These are phyloP conservation scores for Leishmania turanica DNA, from an alignment of 208 protist genomes.

Conservation along the genomic window DNA sequence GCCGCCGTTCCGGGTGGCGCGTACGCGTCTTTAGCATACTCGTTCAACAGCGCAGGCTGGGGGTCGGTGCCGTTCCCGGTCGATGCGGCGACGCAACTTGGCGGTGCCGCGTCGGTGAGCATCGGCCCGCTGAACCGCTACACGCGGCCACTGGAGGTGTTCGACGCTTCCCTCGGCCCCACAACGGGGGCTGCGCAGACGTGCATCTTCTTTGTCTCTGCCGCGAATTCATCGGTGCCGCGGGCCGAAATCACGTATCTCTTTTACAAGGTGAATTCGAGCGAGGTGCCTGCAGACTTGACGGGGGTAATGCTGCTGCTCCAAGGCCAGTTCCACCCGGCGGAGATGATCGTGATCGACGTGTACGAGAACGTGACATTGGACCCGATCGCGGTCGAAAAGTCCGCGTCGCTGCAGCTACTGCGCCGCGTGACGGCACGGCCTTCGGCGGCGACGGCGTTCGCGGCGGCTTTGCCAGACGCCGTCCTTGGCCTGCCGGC, in stretches of 20 bases:
- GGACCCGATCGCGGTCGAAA: neutral
- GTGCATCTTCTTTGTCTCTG: slow-evolving; percentile 62
- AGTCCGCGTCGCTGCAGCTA: slow-evolving; percentile 6
- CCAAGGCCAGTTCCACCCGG: slow-evolving; percentile 28
- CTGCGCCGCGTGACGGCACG: slow-evolving; percentile 24
- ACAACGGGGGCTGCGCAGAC: slow-evolving; percentile 25
- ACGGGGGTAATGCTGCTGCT: slow-evolving; percentile 29
- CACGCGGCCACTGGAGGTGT: slow-evolving; percentile 26
- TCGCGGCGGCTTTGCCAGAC: slow-evolving; percentile 29
- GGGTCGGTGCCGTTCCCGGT: slow-evolving; percentile 6
- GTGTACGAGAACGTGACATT: slow-evolving; percentile 11
- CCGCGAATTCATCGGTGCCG: slow-evolving; percentile 3
- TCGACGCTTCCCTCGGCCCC: slow-evolving; percentile 36
- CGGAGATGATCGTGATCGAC: slow-evolving; percentile 32
- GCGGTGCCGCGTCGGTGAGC: slow-evolving; percentile 20
- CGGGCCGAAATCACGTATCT: slow-evolving; percentile 17
- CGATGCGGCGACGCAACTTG: slow-evolving; percentile 14
- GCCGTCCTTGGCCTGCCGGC: slow-evolving; percentile 11
- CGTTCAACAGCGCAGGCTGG: slow-evolving; percentile 27
- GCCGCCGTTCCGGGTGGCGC: slow-evolving; percentile 30
- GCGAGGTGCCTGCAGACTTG: slow-evolving; percentile 5
- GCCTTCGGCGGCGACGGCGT: slow-evolving; percentile 16
- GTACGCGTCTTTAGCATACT: slow-evolving; percentile 18
- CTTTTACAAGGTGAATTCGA: slow-evolving; percentile 34
- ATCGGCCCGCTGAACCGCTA: slow-evolving; percentile 25